Base-by-base conservation (phyloP, 2,329 filamentous ascomycete species). In the Aspergillus aculeatinus region DNA sequence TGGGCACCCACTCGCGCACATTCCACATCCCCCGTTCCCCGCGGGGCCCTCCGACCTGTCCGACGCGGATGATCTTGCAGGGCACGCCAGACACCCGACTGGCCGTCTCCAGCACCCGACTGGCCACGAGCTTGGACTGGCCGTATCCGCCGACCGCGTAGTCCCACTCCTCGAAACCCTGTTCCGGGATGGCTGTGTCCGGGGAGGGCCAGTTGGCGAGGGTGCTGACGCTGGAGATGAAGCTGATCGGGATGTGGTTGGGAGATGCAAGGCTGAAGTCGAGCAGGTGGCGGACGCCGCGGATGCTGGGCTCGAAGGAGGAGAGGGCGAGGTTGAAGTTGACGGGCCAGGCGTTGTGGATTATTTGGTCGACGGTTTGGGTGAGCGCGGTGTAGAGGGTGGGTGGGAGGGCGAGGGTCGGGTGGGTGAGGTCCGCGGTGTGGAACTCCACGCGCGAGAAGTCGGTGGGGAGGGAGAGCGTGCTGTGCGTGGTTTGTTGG, bases 11-110 rank as follows among this genome's bases (percentile, higher is more conserved):
- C 63, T 88, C 85, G 7, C 83, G 78, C 35, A 72, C 75, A 62
- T 84, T 86, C 85, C 85, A 88, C 21, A 69, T 66, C 0, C 84
- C 84, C 5, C 67, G 67, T n/a, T 71, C 69, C 51, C 53, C 71
- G 12, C 57, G 68, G 47, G 68, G 62, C 1, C 75, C 75, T 11
- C 66, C 70, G 31, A 77, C 68, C 51, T 77, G 76, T 5, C 76
- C 75, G 2, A 76, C 68, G 0, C 75, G 72, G 29, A 66, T 58
- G 23, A 76, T 62, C 3, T 55, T 66, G 5, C 63, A 62, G 9
- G 64, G 65, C 1, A 75, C 55, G 11, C 59, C 60, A 1, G 62
- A 60, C n/a, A 55, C 55, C 4, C 58, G 51, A 16, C 72, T 68
- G 2, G 71, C 70, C 16, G 65, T 51, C 1, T 63, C 65, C 54